Base-by-base conservation (phyloP, 2,329 filamentous ascomycete genomes). In the Cladobotryum mycophilum region DNA sequence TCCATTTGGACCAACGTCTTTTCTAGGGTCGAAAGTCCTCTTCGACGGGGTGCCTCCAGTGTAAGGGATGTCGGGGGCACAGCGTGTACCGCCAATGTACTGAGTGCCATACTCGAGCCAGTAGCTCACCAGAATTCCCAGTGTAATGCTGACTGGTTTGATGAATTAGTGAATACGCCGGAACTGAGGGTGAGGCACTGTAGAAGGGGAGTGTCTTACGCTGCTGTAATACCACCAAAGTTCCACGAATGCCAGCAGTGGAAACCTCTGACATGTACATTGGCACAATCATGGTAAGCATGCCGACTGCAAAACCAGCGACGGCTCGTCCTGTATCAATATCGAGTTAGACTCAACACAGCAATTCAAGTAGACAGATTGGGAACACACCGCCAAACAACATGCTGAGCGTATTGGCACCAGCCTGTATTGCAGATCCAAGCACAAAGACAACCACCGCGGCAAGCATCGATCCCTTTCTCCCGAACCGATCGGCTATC, bases 231-330 rank as follows among this genome's bases (percentile, higher is more conserved):
- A 72, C 73, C 0, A 78, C 71, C 3, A 78, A 65, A 0, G 71
- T 69, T 4, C 75, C 74, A 9, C 75, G 72, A 15, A 76, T 67
- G n/a, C 70, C 70, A 4, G 76, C 70, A 3, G 73, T 71, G 0
- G 75, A 71, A 1, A 76, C 67, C 56, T 76, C 74, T 30, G 71
- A 70, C 63, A 73, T 78, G 55, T 70, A 70, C 48, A 72, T 69
- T 15, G 69, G 75, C 50, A 72, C 63, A 45, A 67, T 60, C 64
- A 68, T 70, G 12, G 67, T 64, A 2, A 65, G 55, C 63, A 63
- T 67, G 54, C 72, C 74, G 9, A 76, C 63, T 3, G 70, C 66
- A 9, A 76, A 52, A 1, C 74, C 74, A 14, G 72, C 71, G 48
- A 76, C 60, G 4, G 70, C 70, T 25, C 74, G 66, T 5, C 71